A percentile compares a stretch with the other conserved stretches of the same genome.
These are phyloP conservation scores for Aspergillus olivimuriae DNA, from an alignment of 495 filamentous ascomycete species.

Conservation along the genomic window DNA sequence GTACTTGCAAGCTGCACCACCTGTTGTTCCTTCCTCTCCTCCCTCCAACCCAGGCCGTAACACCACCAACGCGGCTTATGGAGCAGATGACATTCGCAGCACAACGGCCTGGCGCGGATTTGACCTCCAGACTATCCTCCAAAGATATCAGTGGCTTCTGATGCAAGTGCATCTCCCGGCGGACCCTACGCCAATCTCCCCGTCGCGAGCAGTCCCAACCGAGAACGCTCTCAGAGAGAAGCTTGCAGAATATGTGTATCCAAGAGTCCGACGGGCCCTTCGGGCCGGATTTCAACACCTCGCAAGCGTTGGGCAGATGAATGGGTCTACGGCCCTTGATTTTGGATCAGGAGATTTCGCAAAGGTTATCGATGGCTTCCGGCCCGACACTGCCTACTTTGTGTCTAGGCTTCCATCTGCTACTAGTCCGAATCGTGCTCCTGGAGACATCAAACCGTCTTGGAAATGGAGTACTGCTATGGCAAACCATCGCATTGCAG, in stretches of 20 bases:
- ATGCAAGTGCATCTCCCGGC: not conserved
- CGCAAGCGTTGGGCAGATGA: not conserved
- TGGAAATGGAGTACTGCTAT: constrained; percentile 2
- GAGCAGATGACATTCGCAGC: not conserved
- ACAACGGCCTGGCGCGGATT: not conserved
- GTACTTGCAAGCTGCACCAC: not conserved
- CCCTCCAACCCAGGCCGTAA: not conserved
- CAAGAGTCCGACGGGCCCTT: not conserved
- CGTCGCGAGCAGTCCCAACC: not conserved
- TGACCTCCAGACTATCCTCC: not conserved
- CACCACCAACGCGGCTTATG: not conserved
- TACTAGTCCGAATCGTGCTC: not conserved
- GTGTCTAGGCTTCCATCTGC: not conserved
- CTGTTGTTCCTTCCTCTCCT: not conserved
- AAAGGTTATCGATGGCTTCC: not conserved
- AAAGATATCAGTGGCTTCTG: not conserved
- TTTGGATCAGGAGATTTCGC: not conserved
- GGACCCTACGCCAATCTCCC: not conserved
- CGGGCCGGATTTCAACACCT: not conserved
- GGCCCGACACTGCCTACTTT: not conserved
- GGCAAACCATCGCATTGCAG: not conserved
- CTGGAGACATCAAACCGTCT: constrained; percentile 1
- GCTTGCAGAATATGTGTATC: not conserved
- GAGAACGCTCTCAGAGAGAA: not conserved
- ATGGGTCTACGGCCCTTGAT: not conserved